phyloP scores from a whole-genome alignment of 176 grass and related monocot genomes.

The Aegilops sharonensis region DNA sequence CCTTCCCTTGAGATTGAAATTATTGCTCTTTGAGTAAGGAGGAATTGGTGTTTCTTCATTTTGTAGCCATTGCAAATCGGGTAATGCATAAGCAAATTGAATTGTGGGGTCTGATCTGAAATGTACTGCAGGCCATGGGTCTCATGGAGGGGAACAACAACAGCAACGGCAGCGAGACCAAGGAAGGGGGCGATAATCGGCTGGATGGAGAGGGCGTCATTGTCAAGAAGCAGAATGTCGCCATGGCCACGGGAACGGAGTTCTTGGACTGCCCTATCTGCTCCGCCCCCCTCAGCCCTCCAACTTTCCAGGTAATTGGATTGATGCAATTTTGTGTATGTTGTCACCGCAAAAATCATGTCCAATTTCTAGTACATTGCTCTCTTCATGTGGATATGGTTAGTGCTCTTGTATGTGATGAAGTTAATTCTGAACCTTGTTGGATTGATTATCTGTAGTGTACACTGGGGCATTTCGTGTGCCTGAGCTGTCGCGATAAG shows the following conservation, averaged over 20 bases:
- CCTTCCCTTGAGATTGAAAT: too few relatives aligned
- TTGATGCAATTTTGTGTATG: background rate
- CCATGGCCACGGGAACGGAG: background rate
- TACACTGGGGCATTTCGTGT: background rate
- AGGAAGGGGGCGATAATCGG: background rate
- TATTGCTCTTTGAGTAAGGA: too few relatives aligned
- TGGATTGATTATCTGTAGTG: background rate
- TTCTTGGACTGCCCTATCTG: background rate
- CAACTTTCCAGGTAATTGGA: background rate
- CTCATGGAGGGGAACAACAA: background rate
- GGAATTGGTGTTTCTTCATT: too few relatives aligned
- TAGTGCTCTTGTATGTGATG: background rate
- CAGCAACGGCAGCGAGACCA: background rate
- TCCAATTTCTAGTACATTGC: background rate
- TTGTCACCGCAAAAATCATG: background rate
- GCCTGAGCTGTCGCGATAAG: background rate
- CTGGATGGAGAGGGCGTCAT: background rate
- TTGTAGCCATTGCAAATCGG: too few relatives aligned
- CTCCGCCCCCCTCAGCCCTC: background rate
- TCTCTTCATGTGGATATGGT: background rate
- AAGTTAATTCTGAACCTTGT: background rate
- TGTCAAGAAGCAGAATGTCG: background rate
- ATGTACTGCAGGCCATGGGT: too few relatives aligned
- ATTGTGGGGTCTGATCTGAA: too few relatives aligned
- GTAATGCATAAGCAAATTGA: too few relatives aligned